Percentiles rank a stretch among this genome's conserved stretches.
Evolutionary conservation across 371 early-diverging fungal species (phyloP).

Genomic region (Batkoa obscura): DNA sequence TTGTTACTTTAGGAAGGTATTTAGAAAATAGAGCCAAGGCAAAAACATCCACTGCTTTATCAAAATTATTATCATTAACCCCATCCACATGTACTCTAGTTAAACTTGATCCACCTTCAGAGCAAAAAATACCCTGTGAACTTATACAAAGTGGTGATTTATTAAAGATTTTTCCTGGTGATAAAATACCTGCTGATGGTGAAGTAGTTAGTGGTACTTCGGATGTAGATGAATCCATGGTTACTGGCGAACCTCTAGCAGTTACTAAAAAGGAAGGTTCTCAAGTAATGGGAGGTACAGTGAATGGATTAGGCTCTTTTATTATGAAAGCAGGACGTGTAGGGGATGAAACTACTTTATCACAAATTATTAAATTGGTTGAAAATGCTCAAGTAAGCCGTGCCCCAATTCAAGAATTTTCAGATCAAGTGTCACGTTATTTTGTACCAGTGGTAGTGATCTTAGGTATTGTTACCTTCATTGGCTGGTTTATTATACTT

Average conservation of each 20-base stretch:
- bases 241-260: conserved; percentile 93
- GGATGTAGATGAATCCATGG: conserved; percentile 89
- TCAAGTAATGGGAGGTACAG: conserved; percentile 76
- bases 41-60: conserved; percentile 70
- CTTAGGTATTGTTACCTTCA: conserved; percentile 48
- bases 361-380: conserved; percentile 79
- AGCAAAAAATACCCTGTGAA: conserved; percentile 64
- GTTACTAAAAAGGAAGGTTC: conserved; percentile 52
- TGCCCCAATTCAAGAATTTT: conserved; percentile 70
- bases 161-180: conserved; percentile 77
- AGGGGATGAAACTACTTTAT: conserved; percentile 63
- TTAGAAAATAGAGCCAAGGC: conserved; percentile 89
- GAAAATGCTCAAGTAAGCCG: conserved; percentile 69
- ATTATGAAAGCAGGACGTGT: conserved; percentile 49
- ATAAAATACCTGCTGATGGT: conserved; percentile 91
- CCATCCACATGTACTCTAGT: conserved; percentile 57
- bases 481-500: conserved; percentile 53
- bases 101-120: conserved; percentile 19
- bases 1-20: conserved; percentile 77
- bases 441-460: conserved; percentile 79
- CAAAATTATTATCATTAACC: conserved; percentile 67
- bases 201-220: conserved; percentile 58
- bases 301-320: conserved; percentile 66
- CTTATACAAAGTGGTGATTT: conserved; percentile 66
- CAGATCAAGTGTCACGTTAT: conserved; percentile 61